These are phyloP conservation scores for Coleophoma cylindrospora DNA, from an alignment of 2,329 filamentous ascomycete genomes.

Conservation along the genomic window DNA sequence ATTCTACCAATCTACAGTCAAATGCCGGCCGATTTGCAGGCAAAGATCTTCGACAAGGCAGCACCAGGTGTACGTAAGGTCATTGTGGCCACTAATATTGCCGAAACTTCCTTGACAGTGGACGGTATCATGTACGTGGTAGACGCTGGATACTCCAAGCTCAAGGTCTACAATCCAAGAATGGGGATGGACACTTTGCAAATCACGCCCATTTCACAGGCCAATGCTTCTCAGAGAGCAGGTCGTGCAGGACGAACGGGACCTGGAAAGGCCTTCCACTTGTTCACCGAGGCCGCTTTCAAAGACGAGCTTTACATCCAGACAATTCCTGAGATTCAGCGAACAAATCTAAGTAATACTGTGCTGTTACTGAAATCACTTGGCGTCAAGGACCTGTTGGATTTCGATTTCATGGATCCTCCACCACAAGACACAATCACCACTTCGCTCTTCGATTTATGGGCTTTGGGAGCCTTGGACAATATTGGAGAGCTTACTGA, in stretches of 20 bases:
- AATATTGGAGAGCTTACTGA: slow-evolving; percentile 89
- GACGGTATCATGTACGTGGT: slow-evolving; percentile 99
- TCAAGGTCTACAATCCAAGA: slow-evolving; percentile 97
- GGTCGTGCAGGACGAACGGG: slow-evolving; percentile 92
- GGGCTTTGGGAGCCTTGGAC: slow-evolving; percentile 89
- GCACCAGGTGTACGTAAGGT: slow-evolving; percentile 90
- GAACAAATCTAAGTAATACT: slow-evolving; percentile 92
- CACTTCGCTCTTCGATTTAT: slow-evolving; percentile 94
- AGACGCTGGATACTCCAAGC: slow-evolving; percentile 90
- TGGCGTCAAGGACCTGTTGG: slow-evolving; percentile 86
- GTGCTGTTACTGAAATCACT: slow-evolving; percentile 91
- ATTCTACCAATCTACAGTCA: slow-evolving; percentile 98
- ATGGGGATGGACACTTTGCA: slow-evolving; percentile 99
- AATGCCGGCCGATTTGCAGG: slow-evolving; percentile 96
- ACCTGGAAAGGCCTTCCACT: slow-evolving; percentile 88
- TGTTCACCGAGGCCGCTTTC: slow-evolving; percentile 92
- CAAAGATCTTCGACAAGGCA: slow-evolving; percentile 94
- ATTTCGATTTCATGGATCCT: slow-evolving; percentile 99
- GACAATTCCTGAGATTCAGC: slow-evolving; percentile 95
- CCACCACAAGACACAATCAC: slow-evolving; percentile 97
- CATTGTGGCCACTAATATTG: slow-evolving; percentile 97
- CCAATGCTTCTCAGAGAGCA: slow-evolving; percentile 89
- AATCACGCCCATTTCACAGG: slow-evolving; percentile 95
- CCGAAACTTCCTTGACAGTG: slow-evolving; percentile 94
- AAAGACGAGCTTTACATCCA: slow-evolving; percentile 95